A percentile compares a stretch with the other conserved stretches of the same genome.
Conservation (phyloP, 805 yeast genomes). For the Zygotorulaspora florentina region DNA sequence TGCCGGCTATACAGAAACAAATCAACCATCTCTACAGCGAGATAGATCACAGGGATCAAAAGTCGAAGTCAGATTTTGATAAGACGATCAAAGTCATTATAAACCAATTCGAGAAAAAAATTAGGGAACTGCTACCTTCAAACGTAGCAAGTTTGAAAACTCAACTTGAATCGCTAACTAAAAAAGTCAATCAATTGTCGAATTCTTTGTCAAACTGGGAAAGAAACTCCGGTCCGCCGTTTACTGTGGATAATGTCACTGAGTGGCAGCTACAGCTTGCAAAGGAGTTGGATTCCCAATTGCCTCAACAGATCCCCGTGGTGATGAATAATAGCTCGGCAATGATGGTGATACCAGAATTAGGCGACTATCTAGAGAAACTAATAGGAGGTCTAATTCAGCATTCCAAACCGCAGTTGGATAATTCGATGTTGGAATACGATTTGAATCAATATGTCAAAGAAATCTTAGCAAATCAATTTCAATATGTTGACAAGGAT, state of each 20-base stretch:
- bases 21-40: conserved; percentile 30
- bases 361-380: conserved; percentile 23
- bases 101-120: conserved; percentile 32
- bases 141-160: conserved; percentile 24
- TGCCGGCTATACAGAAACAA: conserved; percentile 25
- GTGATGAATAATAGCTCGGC: conserved; percentile 24
- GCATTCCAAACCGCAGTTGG: conserved; percentile 1
- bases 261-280: conserved; percentile 22
- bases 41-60: conserved; percentile 23
- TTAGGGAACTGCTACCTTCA: conserved; percentile 28
- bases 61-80: conserved; percentile 27
- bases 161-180: conserved; percentile 22
- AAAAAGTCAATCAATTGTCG: conserved; percentile 20
- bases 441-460: conserved; percentile 31
- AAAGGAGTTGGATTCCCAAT: conserved; percentile 16
- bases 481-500: conserved; percentile 30
- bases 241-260: conserved; percentile 24
- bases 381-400: conserved; percentile 17
- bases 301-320: conserved; percentile 34
- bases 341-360: conserved; percentile 31
- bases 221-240: conserved; percentile 3
- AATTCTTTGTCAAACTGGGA: conserved; percentile 11
- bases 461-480: conserved; percentile 30
- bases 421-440: conserved; percentile 16
- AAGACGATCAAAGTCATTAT: conserved; percentile 29